These are phyloP conservation scores for Jamesozyma gamospora DNA, from an alignment of 805 yeast genomes.

Conservation along the genomic window DNA sequence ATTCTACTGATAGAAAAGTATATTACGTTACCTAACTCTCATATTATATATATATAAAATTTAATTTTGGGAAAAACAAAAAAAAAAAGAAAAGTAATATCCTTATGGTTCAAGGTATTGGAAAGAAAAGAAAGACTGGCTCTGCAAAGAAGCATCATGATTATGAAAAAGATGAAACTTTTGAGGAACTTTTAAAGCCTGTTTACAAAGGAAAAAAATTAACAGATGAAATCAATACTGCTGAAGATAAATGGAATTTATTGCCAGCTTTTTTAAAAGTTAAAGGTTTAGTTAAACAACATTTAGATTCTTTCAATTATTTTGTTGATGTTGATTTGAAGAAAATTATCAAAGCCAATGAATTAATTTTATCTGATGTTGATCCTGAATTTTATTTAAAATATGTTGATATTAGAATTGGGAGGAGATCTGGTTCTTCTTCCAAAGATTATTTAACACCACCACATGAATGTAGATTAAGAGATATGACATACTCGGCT, in stretches of 20 bases:
- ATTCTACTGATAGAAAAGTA: too few species aligned
- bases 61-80: too few species aligned
- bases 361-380: constrained; percentile 80
- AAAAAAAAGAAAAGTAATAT: constrained; percentile 67
- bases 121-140: constrained; percentile 5
- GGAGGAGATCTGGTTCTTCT: constrained; percentile 53
- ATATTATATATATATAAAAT: too few species aligned
- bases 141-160: constrained; percentile 9
- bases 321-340: constrained; percentile 89
- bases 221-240: constrained; percentile 81
- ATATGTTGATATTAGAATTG: constrained; percentile 87
- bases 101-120: constrained; percentile 3
- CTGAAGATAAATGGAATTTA: constrained; percentile 94
- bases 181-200: constrained; percentile 70
- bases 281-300: constrained; percentile 94
- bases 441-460: constrained; percentile 55
- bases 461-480: constrained; percentile 91
- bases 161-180: constrained; percentile 42
- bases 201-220: constrained; percentile 76
- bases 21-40: too few species aligned
- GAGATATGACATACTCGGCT: constrained; percentile 91
- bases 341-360: constrained; percentile 87
- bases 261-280: constrained; percentile 93
- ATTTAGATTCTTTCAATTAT: constrained; percentile 94
- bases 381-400: constrained; percentile 94